Base-by-base conservation (phyloP, 805 yeast species). In the Saturnispora halmiae region DNA sequence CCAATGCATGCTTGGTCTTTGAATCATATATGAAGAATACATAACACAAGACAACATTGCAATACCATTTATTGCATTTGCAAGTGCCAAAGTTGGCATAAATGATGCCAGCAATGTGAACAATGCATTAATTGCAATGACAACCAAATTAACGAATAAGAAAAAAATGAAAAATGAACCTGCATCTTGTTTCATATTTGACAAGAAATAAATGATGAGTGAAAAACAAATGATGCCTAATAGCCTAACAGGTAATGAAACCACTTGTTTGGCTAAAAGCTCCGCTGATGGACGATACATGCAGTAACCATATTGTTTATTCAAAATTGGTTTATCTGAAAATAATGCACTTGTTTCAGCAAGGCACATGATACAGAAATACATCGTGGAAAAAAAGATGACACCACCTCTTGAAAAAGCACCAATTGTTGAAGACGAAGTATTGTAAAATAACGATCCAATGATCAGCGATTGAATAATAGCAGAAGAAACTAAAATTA, bases 21-120 rank as follows among this genome's bases (percentile, higher is more conserved):
- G 84, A 47, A 79, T 69, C 63, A 77, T 70, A 56, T 66, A 77
- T 21, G 85, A 82, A n/a, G 84, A 70, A 58, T 79, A 81, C 47
- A 77, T 61, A 19, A 71, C 63, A 45, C 74, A 52, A 4, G 66
- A 63, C 46, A 79, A 55, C 53, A 79, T 59, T 18, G 67, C 47
- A 13, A 77, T 46, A 60, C 84, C 81, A 8, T 79, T 73, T 20
- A 78, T 52, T 15, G 79, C 68, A 63, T 73, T 77, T 2, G 86
- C 86, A 31, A 67, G 64, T n/a, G 75, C 62, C 31, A 74, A 55
- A 10, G 69, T 62, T 21, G 72, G 68, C 36, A 72, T 59, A 16
- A 68, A 42, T 1, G 81, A 63, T 16, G 82, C 77, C 41, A 77
- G 55, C 47, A 72, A 56, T 16, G 72, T 66, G 61, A 81, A 81